These are phyloP conservation scores for Typha latifolia DNA, from an alignment of 176 grass and related monocot species.

Conservation along the genomic window DNA sequence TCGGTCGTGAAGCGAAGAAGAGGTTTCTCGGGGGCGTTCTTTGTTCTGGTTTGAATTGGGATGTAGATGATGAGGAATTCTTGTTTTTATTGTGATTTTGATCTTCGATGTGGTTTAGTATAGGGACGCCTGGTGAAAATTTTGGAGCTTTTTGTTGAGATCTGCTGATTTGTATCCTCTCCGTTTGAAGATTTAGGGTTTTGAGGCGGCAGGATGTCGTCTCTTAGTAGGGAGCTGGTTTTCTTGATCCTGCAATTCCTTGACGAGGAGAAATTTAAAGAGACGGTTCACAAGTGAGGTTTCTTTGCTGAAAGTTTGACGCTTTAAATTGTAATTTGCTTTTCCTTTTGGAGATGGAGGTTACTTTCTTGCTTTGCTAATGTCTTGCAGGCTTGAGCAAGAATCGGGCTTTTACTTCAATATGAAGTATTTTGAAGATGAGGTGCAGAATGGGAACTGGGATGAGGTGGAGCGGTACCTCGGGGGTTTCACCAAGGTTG, in stretches of 20 bases:
- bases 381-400: slow-evolving; percentile 57
- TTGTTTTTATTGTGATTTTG: neutral
- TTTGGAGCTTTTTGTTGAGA: neutral
- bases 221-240: slow-evolving; percentile 61
- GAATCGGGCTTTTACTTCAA: slow-evolving; percentile 94
- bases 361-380: slow-evolving; percentile 1
- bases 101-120: neutral
- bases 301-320: neutral
- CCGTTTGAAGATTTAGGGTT: neutral
- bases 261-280: slow-evolving; percentile 91
- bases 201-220: slow-evolving; percentile 40
- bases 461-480: slow-evolving; percentile 83
- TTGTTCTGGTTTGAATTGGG: neutral
- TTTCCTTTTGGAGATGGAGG: neutral
- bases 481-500: slow-evolving; percentile 72
- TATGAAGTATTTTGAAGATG: slow-evolving; percentile 88
- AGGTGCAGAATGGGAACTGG: slow-evolving; percentile 79
- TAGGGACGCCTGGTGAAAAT: neutral
- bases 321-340: neutral
- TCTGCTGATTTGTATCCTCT: neutral
- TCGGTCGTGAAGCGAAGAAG: neutral
- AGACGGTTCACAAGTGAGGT: slow-evolving; percentile 73
- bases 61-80: neutral
- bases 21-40: neutral
- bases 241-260: slow-evolving; percentile 91